Evolutionary conservation across 352 stramenopile genomes (phyloP).

Genomic region (Pythium pyrilobum): DNA sequence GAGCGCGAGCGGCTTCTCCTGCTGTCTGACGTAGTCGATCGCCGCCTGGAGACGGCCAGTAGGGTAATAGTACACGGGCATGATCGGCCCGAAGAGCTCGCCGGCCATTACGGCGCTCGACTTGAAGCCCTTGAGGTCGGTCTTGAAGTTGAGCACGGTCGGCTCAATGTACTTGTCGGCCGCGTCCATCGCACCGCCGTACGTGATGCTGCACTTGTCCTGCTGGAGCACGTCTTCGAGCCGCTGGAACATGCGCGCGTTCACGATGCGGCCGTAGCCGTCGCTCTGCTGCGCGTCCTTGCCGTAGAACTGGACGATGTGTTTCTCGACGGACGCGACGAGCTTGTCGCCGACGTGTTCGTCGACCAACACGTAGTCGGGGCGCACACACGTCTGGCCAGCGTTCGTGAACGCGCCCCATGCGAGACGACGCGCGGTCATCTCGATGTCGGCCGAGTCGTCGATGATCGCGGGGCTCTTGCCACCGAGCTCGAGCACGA

Average conservation of each 20-base stretch:
- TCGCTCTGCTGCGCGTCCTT: conserved; percentile 38
- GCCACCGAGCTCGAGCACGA: conserved; percentile 92
- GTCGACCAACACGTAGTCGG: conserved; percentile 91
- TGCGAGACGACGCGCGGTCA: conserved; percentile 73
- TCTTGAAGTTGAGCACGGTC: conserved; percentile 88
- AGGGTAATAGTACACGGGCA: conserved; percentile 74
- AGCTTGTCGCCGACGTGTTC: conserved; percentile 54
- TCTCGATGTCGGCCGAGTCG: conserved; percentile 40
- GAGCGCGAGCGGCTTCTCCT: conserved; percentile 46
- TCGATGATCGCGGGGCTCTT: conserved; percentile 88
- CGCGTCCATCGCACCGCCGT: conserved; percentile 52
- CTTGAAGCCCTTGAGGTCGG: conserved; percentile 39
- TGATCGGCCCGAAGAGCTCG: conserved; percentile 93
- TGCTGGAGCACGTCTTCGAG: conserved; percentile 52
- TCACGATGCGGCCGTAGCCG: conserved; percentile 64
- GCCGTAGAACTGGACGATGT: conserved; percentile 48
- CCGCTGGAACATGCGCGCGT: conserved; percentile 45
- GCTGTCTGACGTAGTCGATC: conserved; percentile 14
- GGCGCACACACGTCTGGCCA: conserved; percentile 93
- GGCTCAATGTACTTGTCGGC: conserved; percentile 77
- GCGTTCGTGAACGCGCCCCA: conserved; percentile 87
- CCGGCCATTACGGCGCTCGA: conserved; percentile 78
- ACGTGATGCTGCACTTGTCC: conserved; percentile 48
- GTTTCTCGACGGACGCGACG: conserved; percentile 34
- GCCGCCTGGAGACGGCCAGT: conserved; percentile 11